Percentiles rank a stretch among this genome's conserved stretches.
Conservation (phyloP, 495 filamentous ascomycete genomes). For the Sabuloglossum arenarium region DNA sequence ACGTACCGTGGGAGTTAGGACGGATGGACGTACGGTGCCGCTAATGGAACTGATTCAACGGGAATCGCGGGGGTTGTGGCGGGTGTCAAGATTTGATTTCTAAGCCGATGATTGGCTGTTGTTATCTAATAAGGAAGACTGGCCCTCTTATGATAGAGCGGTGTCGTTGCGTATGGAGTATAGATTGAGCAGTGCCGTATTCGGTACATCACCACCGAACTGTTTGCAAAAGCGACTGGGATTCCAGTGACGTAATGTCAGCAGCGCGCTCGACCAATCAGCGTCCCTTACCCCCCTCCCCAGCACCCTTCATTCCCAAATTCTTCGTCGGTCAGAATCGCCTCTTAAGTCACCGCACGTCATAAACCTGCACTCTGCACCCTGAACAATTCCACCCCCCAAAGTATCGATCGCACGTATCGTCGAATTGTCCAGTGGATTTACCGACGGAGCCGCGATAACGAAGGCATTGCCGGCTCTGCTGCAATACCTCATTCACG, state of each 20-base stretch:
- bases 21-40: neutral
- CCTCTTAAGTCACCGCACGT: neutral
- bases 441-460: neutral
- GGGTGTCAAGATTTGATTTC: too few species aligned
- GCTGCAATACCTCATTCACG: neutral
- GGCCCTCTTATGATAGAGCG: too few species aligned
- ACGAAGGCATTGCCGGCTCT: neutral
- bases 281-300: neutral
- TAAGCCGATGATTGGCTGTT: too few species aligned
- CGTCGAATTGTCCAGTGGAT: neutral
- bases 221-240: neutral
- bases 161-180: too few species aligned
- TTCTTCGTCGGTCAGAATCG: neutral
- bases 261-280: neutral
- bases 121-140: too few species aligned
- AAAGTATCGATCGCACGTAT: neutral
- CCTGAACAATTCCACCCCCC: neutral
- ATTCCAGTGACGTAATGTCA: neutral
- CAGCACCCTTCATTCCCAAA: neutral
- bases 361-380: neutral
- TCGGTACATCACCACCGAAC: too few species aligned
- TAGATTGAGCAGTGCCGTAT: too few species aligned
- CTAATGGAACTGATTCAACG: too few species aligned
- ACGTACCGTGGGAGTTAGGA: conserved; percentile 53
- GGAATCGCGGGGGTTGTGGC: too few species aligned